Evolutionary conservation across 345 rosid species (phyloP).

Genomic region (Linum tenue): DNA sequence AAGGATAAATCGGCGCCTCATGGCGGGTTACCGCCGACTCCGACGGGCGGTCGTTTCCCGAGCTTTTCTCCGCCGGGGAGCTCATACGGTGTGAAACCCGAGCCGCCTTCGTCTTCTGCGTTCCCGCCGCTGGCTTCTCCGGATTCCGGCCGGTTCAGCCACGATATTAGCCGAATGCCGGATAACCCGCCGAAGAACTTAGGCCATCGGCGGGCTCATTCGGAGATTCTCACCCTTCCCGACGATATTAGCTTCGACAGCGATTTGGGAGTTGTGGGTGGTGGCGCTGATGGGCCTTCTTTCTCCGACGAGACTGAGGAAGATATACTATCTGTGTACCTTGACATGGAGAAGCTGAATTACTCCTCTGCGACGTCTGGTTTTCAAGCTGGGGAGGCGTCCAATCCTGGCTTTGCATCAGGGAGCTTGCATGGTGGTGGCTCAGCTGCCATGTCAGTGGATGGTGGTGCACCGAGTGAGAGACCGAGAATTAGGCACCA

Average conservation of each 20-base stretch:
- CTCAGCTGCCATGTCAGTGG: constrained; percentile 23
- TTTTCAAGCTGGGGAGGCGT: constrained; percentile 53
- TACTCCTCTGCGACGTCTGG: constrained; percentile 58
- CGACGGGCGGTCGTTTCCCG: constrained; percentile 48
- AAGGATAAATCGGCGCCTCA: constrained; percentile 49
- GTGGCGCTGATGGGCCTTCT: constrained; percentile 53
- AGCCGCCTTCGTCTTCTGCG: constrained; percentile 32
- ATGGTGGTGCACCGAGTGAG: constrained; percentile 36
- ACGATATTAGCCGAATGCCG: constrained; percentile 76
- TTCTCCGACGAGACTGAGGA: constrained; percentile 83
- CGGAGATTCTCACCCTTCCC: constrained; percentile 84
- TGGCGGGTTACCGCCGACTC: constrained; percentile 48
- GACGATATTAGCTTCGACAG: constrained; percentile 85
- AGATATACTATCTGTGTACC: constrained; percentile 66
- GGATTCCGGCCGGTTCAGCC: constrained; percentile 47
- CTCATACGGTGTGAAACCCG: constrained; percentile 43
- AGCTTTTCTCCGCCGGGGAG: constrained; percentile 37
- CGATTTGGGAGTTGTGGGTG: constrained; percentile 78
- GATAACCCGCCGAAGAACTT: constrained; percentile 73
- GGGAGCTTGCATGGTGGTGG: constrained; percentile 11
- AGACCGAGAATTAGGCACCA: constrained; percentile 88
- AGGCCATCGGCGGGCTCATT: constrained; percentile 95
- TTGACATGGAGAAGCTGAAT: constrained; percentile 86
- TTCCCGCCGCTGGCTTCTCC: constrained; percentile 39
- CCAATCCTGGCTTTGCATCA: constrained; percentile 15